Evolutionary conservation across 148 eudicot species (phyloP).

Genomic region (Silene latifolia): DNA sequence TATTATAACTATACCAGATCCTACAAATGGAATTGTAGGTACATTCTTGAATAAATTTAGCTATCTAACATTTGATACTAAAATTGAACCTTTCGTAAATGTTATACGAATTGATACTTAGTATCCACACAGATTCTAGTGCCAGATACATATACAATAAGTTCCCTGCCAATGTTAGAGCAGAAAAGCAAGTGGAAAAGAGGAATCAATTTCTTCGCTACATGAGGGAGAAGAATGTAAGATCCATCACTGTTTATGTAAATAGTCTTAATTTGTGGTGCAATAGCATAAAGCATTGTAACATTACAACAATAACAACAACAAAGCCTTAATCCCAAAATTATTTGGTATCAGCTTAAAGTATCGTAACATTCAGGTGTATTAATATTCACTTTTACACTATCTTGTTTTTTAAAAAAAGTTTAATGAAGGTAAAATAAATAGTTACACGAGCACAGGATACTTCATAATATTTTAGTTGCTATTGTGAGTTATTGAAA

Average conservation of each 20-base stretch:
- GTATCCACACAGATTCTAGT: slow-evolving; percentile 40
- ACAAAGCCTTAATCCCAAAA: neutral
- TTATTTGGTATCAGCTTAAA: neutral
- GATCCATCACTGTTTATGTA: slow-evolving; percentile 30
- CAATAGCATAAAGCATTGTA: slow-evolving; percentile 6
- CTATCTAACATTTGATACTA: neutral
- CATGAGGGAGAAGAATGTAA: slow-evolving; percentile 26
- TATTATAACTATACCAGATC: slow-evolving; percentile 70
- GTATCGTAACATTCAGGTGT: neutral
- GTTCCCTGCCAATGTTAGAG: slow-evolving; percentile 73
- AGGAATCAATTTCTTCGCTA: slow-evolving; percentile 56
- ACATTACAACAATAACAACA: neutral
- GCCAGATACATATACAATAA: slow-evolving; percentile 64
- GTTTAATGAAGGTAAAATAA: too few species aligned
- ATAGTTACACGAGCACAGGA: too few species aligned
- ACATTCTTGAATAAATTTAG: slow-evolving; percentile 7
- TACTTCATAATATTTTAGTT: neutral
- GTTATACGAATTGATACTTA: neutral
- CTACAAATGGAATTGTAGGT: slow-evolving; percentile 63
- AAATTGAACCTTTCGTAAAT: neutral
- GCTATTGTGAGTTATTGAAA: neutral
- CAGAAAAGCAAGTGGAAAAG: slow-evolving; percentile 76
- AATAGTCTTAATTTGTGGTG: slow-evolving; percentile 36
- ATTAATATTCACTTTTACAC: neutral
- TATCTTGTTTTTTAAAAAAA: neutral